Base-by-base conservation (phyloP, 2,329 filamentous ascomycete genomes). In the Diaporthe sp. region DNA sequence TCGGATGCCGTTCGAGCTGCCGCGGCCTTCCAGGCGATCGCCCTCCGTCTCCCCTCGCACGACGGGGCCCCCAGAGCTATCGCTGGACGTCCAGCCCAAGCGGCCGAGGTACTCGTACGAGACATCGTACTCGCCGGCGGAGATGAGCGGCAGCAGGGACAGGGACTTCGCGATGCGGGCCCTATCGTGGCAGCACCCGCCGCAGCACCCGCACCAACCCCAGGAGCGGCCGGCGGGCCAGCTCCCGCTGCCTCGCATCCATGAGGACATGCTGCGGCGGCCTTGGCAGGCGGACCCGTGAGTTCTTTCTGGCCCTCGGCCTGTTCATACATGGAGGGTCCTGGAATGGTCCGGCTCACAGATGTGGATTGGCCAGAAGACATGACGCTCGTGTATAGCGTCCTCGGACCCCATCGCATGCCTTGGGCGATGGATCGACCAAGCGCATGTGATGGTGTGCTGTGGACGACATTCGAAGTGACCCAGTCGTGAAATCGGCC, bases 1-100 rank as follows among this genome's bases (percentile, higher is more conserved):
- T 7, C 79, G 71, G 20, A 77, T 76, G 15, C 78, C 83, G 20
- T 78, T 78, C 47, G 88, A 88, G 17, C 78, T 83, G 12, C 82
- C 82, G 9, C 81, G 83, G 39, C 84, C 85, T 1, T 82, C 84
- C 65, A 88, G 86, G 78, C 84, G 85, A 72, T 86, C 87, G 13
- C 85, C 86, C 13, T 86, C 88, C 0, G 83, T 88, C 17, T 90
- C 89, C 13, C 88, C 88, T 3, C 84, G 86, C 49, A 84, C 84
- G 34, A 84, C 83, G 1, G 82, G 80, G 77, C 79, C 75, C 55
- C 85, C 79, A 61, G 82, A 84, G 13, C 76, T 80, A 34, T 63
- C 79, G n/a, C 65, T 71, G 7, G 80, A 79, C 7, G 80, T 83
- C 22, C 85, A 87, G 34, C 81, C 85, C 77, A 91, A 92, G 82